These are phyloP conservation scores for Fimicolochytrium jonesii DNA, from an alignment of 192 early-diverging fungal species.

Conservation along the genomic window DNA sequence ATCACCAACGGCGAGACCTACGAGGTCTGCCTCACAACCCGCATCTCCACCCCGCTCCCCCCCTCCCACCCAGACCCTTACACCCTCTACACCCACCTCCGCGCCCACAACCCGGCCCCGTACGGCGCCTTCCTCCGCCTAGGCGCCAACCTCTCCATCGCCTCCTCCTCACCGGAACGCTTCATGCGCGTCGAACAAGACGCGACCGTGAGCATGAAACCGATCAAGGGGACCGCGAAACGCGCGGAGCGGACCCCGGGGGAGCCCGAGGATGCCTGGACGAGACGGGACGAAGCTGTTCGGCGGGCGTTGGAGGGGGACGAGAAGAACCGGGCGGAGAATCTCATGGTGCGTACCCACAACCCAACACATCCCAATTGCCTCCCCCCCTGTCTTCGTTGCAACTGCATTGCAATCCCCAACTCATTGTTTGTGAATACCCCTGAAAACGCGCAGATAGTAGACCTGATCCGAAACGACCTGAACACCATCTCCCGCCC, in stretches of 20 bases:
- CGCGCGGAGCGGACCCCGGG: conserved; percentile 42
- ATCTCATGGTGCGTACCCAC: conserved; percentile 74
- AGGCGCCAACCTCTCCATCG: conserved; percentile 32
- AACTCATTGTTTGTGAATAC: too few species aligned
- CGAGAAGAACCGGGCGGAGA: conserved; percentile 92
- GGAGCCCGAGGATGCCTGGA: conserved; percentile 25
- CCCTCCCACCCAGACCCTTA: conserved; percentile 3
- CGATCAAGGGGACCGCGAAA: conserved; percentile 82
- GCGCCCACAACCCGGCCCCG: conserved; percentile 79
- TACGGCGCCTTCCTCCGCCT: conserved; percentile 73
- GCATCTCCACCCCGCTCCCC: conserved; percentile 38
- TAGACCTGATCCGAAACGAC: conserved; percentile 94
- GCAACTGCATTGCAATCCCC: too few species aligned
- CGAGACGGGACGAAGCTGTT: conserved; percentile 39
- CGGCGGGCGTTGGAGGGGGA: conserved; percentile 50
- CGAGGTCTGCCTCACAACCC: conserved; percentile 89
- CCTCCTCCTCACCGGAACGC: conserved; percentile 75
- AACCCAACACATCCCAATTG: too few species aligned
- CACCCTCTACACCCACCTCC: conserved; percentile 61
- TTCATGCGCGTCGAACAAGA: conserved; percentile 54
- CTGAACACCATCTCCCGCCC: conserved; percentile 69
- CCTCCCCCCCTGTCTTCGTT: too few species aligned
- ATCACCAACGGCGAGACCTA: conserved; percentile 91
- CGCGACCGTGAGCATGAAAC: conserved; percentile 83
- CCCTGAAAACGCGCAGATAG: conserved; percentile 81